phyloP scores from a whole-genome alignment of 805 yeast species.

The Saturnispora hagleri region DNA sequence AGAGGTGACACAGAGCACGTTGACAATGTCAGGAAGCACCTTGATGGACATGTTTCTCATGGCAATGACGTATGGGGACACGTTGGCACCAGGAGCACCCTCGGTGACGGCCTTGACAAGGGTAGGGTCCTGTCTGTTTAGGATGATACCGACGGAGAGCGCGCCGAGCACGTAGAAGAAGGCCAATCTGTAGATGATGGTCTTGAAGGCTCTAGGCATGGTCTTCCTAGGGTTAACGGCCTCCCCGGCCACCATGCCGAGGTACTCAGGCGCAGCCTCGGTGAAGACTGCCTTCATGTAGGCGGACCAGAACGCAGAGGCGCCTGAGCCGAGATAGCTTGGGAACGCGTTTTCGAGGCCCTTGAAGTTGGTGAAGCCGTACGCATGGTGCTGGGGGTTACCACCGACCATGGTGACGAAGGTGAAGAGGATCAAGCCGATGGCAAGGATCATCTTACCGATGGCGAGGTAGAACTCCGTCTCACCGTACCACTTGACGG shows the following conservation, averaged over 20 bases:
- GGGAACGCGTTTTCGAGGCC: conserved; percentile 38
- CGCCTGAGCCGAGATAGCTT: conserved; percentile 43
- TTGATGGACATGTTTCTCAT: conserved; percentile 62
- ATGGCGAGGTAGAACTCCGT: conserved; percentile 72
- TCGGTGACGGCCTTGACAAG: conserved; percentile 48
- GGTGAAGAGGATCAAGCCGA: conserved; percentile 69
- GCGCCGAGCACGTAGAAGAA: conserved; percentile 67
- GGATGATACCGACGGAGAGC: conserved; percentile 66
- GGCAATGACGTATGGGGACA: conserved; percentile 77
- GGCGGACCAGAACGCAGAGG: conserved; percentile 61
- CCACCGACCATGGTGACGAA: conserved; percentile 84
- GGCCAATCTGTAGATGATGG: conserved; percentile 60
- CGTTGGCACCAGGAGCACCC: conserved; percentile 66
- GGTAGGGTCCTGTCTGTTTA: conserved; percentile 58
- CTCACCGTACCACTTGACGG: conserved; percentile 73
- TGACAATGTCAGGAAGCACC: conserved; percentile 67
- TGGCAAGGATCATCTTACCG: conserved; percentile 62
- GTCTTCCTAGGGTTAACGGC: conserved; percentile 49
- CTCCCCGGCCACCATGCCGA: conserved; percentile 81
- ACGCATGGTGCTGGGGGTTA: conserved; percentile 52
- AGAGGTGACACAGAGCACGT: conserved; percentile 64
- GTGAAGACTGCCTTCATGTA: conserved; percentile 67
- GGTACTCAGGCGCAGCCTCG: conserved; percentile 73
- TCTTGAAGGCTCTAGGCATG: conserved; percentile 71
- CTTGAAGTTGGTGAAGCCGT: conserved; percentile 23